phyloP scores from a whole-genome alignment of 2,329 filamentous ascomycete genomes.

The Arachnomyces sp. region DNA sequence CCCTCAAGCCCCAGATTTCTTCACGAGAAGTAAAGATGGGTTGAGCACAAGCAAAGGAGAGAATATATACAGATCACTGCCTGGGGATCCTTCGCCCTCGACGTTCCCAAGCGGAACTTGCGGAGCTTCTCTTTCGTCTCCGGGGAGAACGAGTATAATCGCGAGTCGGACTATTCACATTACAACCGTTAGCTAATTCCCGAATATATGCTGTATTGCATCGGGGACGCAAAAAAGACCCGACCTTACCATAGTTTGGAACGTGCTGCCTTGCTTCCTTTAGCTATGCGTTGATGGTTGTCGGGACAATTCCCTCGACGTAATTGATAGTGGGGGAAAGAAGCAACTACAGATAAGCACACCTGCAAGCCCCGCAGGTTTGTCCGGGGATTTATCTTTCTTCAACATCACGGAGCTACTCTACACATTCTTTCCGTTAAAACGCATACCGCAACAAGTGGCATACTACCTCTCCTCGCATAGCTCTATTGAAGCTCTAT shows the following conservation, averaged over 20 bases:
- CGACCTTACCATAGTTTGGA: conserved; percentile 7
- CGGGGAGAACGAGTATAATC: conserved; percentile 84
- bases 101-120: conserved; percentile 90
- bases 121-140: conserved; percentile 83
- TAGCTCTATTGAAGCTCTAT: conserved; percentile 39
- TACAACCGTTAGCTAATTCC: neutral
- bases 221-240: conserved; percentile 15
- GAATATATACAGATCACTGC: conserved; percentile 78
- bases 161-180: conserved; percentile 60
- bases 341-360: neutral
- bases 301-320: neutral
- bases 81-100: conserved; percentile 74
- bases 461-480: conserved; percentile 4
- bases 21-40: neutral
- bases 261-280: neutral
- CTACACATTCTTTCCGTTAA: no score
- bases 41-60: conserved; percentile 6
- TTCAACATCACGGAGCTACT: no score
- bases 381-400: neutral
- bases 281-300: neutral
- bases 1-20: neutral
- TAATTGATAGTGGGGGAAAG: neutral
- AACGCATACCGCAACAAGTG: conserved; percentile 1
- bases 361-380: neutral
- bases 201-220: neutral